Evolutionary conservation across 495 filamentous ascomycete species (phyloP).

Genomic region (Daldinia caldariorum): DNA sequence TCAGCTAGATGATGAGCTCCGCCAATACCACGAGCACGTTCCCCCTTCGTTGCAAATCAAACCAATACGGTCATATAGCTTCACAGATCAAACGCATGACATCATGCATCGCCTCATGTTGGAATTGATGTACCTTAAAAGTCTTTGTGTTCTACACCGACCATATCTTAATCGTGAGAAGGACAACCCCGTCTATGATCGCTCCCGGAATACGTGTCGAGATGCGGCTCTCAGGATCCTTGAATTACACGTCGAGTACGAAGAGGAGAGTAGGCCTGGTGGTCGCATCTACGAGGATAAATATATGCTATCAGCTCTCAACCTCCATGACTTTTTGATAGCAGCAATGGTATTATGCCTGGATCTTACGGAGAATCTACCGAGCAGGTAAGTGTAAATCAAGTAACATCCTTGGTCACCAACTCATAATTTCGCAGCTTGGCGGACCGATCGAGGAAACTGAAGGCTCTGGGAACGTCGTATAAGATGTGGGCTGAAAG

Average conservation of each 20-base stretch:
- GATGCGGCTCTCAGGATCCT: conserved; percentile 54
- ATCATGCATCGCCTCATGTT: conserved; percentile 53
- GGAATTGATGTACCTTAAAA: conserved; percentile 53
- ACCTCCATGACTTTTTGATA: conserved; percentile 56
- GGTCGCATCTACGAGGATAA: conserved; percentile 52
- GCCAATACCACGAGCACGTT: conserved; percentile 44
- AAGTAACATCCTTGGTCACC: neutral
- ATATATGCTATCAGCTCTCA: conserved; percentile 52
- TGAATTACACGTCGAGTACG: conserved; percentile 51
- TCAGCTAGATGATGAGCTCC: conserved; percentile 51
- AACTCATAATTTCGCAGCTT: conserved; percentile 31
- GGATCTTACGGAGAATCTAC: conserved; percentile 50
- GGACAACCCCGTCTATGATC: conserved; percentile 44
- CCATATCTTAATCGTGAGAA: conserved; percentile 50
- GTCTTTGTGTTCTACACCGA: conserved; percentile 56
- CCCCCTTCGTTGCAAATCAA: conserved; percentile 45
- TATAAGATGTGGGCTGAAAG: conserved; percentile 52
- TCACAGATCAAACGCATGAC: conserved; percentile 48
- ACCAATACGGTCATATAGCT: conserved; percentile 48
- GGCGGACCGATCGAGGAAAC: conserved; percentile 45
- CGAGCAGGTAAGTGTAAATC: conserved; percentile 35
- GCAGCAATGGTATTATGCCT: conserved; percentile 57
- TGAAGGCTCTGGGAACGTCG: conserved; percentile 53
- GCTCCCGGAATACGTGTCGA: conserved; percentile 52
- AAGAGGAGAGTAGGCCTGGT: conserved; percentile 50